These are phyloP conservation scores for Boeremia lycopersici DNA, from an alignment of 2,329 filamentous ascomycete genomes.

Conservation along the genomic window DNA sequence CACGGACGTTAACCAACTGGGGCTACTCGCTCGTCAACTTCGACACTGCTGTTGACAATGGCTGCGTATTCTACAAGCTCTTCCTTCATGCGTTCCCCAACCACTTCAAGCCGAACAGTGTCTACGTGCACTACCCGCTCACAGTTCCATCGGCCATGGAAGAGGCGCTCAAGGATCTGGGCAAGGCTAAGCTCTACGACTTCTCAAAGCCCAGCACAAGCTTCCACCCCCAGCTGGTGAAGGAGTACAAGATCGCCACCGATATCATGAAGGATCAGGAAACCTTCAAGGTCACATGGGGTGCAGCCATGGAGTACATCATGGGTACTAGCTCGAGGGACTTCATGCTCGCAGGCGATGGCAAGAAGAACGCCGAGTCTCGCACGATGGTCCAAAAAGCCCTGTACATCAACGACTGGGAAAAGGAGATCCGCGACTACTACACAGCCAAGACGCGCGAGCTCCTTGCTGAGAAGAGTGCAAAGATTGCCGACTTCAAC, in stretches of 20 bases:
- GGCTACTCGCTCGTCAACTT: conserved; percentile 77
- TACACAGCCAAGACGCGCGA: conserved; percentile 67
- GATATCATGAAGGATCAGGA: conserved; percentile 65
- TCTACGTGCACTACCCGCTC: conserved; percentile 81
- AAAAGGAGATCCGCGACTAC: conserved; percentile 68
- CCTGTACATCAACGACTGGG: conserved; percentile 67
- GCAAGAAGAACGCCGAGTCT: conserved; percentile 37
- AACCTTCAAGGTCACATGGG: conserved; percentile 70
- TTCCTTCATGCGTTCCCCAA: conserved; percentile 79
- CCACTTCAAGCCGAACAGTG: conserved; percentile 77
- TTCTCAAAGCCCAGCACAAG: conserved; percentile 65
- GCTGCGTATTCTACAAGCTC: conserved; percentile 84
- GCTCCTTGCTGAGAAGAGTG: conserved; percentile 69
- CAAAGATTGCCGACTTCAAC: conserved; percentile 64
- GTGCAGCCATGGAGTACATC: conserved; percentile 66
- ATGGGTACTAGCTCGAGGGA: conserved; percentile 63
- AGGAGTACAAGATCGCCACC: conserved; percentile 67
- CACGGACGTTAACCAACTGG: conserved; percentile 80
- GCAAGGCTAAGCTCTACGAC: conserved; percentile 71
- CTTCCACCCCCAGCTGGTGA: conserved; percentile 57
- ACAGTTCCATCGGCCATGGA: conserved; percentile 74
- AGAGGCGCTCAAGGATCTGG: conserved; percentile 71
- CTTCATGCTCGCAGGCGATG: conserved; percentile 59
- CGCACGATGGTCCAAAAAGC: conserved; percentile 55
- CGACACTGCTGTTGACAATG: conserved; percentile 76